Base-by-base conservation (phyloP, 192 early-diverging fungal genomes). In the Podila clonocystis region DNA sequence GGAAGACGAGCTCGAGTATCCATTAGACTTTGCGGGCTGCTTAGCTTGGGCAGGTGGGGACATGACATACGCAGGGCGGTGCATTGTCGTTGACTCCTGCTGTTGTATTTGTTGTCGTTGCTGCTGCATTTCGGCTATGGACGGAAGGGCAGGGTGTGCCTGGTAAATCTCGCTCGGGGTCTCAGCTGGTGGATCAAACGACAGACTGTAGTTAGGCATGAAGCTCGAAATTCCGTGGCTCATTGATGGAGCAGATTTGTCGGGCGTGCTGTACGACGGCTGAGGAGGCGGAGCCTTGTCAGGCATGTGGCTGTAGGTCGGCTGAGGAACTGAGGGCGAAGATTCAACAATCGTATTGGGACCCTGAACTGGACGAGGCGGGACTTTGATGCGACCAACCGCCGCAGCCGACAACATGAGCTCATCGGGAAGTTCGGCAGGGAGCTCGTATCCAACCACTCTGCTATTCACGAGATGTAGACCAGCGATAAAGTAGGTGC, bases 351-450 rank as follows among this genome's bases (percentile, higher is more conserved):
- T 55, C 24, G 52, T 52, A 1, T 70, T 64, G 29, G 77, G 77
- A 49, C 77, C 77, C 26, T 68, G 70, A 17, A 58, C 24, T 38
- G 77, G 70, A 22, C 77, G 77, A n/a, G 77, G 45, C 22, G 77
- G 70, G 17, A 65, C 29, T 9, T 22, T 41, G 41, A 68, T 52
- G 2, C 77, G 70, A 69, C 70, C 67, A 15, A 80, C 70, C 4
- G 57, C 50, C 24, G 77, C 77, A 52, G 77, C 77, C n/a, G 77
- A 73, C 29, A 61, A 50, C 77, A 80, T 73, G 19, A 80, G 70
- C 17, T 80, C 77, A 28, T 80, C 77, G 29, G 77, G 77, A 15
- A 80, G 67, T 0, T 80, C 70, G 9, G n/a, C 49, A 2, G 77
- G 77, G 8, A 80, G 28, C 7, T 72, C 70, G 30, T 72, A 73